Base-by-base conservation (phyloP, 2,329 filamentous ascomycete genomes). In the Scopulariopsis brevicaulis region DNA sequence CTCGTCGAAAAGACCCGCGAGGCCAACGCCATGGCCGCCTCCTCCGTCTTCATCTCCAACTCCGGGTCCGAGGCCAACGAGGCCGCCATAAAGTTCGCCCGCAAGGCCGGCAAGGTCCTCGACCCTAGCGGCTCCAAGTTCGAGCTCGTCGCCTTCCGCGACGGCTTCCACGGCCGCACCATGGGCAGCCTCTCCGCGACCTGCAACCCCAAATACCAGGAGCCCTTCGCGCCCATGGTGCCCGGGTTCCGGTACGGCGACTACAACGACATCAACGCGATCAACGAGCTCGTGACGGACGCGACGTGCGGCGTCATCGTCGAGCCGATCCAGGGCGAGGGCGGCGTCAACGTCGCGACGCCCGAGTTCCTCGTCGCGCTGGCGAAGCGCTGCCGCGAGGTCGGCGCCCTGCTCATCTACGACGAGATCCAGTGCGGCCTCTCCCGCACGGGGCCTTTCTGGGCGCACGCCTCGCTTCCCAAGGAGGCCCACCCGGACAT, bases 341-440 rank as follows among this genome's bases (percentile, higher is more conserved):
- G 94, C 18, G 94, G 94, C 63, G 87, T 99, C 56, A 87, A 93
- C 65, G 84, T 89, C 12, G 94, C 90, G 3, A 86, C 81, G 0
- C 83, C 88, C 3, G 89, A 90, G 63, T 99, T 97, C 71, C 79
- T 99, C 25, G 71, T 84, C 25, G 88, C 90, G 1, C 81, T 99
- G n/a, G 90, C 90, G 59, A 82, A 81, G 68, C 83, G 92, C 60
- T 96, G 92, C 72, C 86, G 85, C 58, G 86, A 90, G 65, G 90
- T 96, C 35, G 90, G 90, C 56, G 92, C 93, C 1, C 83, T 97
- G 3, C 76, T 99, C 59, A 88, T 96, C 68, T 93, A 94, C 71
- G 94, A 99, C 67, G 94, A 99, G 77, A 99, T 99, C 62, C 94
- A 99, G 73, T 96, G 91, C 70, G 94, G 94, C 57, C 78, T 99